Evolutionary conservation across 2,329 filamentous ascomycete species (phyloP), one percentile per base, ranked within the genome.

Genomic region (Fusarium coffeatum): DNA sequence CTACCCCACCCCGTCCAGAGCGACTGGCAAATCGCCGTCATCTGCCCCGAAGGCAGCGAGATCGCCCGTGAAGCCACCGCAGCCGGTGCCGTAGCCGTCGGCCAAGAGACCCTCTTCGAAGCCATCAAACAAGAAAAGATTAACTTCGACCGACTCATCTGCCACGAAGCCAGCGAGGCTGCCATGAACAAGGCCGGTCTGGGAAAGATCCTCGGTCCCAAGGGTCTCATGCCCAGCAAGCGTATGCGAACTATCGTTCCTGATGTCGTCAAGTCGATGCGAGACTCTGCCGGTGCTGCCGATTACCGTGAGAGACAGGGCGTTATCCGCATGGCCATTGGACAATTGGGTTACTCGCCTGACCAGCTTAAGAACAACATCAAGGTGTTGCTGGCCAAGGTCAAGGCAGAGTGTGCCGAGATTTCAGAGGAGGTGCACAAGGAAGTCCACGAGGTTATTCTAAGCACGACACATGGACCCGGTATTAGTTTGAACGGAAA

Each of bases 1-100:
- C 90, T 99, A 20, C 96, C 96, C 1, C 92, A 97, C 80, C 91
- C 94, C 7, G 93, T 98, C 71, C 92, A 93, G 79, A 97, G 93
- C 68, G 93, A 97, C 79, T 86, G 94, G 54, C 90, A 91, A 68
- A 94, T 99, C 76, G 96, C 91, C 77, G 96, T 98, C 59, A 93
- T 99, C 73, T 95, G 92, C 78, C 90, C 93, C n/a, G 91, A 95
- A 58, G 90, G 90, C 71, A 94, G 92, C 69, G 87, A 89, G 67
- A 86, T 89, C 53, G 93, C 91, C 55, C 86, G 88, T 71, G 90
- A 93, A 54, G 96, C 97, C 6, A 86, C 86, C 34, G 86, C 88
- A 12, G 92, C 92, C 1, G 97, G 96, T 56, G 97, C 96, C 18
- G 86, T 90, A 2, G 84, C 95, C 6, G 93, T 94, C 2, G 96